Percentiles rank a stretch among this genome's conserved stretches.
Conservation (phyloP, 1,139 yeast species). For the Suhomyces anneliseae region DNA sequence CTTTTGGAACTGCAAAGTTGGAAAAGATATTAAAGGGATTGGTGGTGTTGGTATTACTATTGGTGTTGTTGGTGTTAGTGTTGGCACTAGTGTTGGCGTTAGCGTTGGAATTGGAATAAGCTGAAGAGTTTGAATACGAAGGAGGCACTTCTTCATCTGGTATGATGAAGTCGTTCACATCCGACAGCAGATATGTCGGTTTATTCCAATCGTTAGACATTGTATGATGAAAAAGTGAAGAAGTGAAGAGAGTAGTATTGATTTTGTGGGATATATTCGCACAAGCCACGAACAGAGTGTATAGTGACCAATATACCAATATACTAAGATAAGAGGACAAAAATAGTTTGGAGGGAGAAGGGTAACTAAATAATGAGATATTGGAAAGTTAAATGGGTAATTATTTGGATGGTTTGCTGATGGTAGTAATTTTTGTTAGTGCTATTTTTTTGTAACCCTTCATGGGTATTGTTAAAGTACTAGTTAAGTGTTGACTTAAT, state of each 20-base stretch:
- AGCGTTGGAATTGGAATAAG: neutral
- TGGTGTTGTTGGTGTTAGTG: neutral
- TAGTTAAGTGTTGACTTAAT: no score
- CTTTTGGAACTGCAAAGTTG: conserved; percentile 33
- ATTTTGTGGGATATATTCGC: neutral
- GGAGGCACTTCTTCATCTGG: conserved; percentile 21
- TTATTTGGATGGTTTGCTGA: no score
- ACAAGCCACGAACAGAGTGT: neutral
- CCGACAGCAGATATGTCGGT: conserved; percentile 13
- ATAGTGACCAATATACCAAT: neutral
- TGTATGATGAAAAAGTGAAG: neutral
- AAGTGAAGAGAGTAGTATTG: neutral
- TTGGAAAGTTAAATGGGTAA: no score
- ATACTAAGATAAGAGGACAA: neutral
- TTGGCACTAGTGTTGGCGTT: neutral
- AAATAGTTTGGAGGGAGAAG: no score
- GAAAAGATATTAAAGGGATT: conserved; percentile 8
- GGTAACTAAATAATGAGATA: no score
- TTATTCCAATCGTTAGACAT: conserved; percentile 12
- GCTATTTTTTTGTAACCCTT: no score
- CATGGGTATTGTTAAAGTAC: no score
- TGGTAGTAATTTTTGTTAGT: no score
- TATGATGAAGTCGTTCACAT: conserved; percentile 22
- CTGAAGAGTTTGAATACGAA: neutral
- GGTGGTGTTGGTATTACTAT: neutral